Evolutionary conservation across 176 grass and related monocot species (phyloP).

Genomic region (Themeda triandra): DNA sequence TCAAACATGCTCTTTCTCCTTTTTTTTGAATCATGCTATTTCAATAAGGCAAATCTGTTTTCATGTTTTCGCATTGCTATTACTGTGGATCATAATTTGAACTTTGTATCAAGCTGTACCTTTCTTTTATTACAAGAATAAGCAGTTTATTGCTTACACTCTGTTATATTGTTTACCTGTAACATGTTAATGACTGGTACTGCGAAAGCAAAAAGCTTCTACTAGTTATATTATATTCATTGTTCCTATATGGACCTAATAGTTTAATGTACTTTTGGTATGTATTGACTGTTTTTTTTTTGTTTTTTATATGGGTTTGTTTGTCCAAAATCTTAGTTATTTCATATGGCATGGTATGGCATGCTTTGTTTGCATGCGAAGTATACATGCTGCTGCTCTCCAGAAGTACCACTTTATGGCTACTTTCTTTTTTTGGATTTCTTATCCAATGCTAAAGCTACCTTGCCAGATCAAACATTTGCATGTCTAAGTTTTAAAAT

Average conservation of each 20-base stretch:
- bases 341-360: neutral
- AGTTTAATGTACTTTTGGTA: conserved; percentile 7
- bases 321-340: neutral
- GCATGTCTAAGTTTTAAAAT: no score
- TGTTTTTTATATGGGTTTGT: neutral
- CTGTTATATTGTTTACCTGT: neutral
- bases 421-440: no score
- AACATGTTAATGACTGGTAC: conserved; percentile 7
- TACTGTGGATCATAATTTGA: neutral
- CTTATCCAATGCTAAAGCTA: no score
- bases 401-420: neutral
- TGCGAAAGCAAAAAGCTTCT: neutral
- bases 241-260: neutral
- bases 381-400: conserved; percentile 1
- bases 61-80: neutral
- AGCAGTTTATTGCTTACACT: neutral
- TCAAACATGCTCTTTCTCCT: conserved; percentile 9
- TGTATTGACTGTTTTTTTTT: neutral
- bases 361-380: conserved; percentile 12
- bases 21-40: neutral
- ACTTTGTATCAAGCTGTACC: neutral
- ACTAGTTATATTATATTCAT: neutral
- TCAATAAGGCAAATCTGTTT: neutral
- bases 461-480: no score
- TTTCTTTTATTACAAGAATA: neutral